A percentile compares a stretch with the other conserved stretches of the same genome.
Conservation (phyloP, 345 rosid genomes). For the Salix viminalis region DNA sequence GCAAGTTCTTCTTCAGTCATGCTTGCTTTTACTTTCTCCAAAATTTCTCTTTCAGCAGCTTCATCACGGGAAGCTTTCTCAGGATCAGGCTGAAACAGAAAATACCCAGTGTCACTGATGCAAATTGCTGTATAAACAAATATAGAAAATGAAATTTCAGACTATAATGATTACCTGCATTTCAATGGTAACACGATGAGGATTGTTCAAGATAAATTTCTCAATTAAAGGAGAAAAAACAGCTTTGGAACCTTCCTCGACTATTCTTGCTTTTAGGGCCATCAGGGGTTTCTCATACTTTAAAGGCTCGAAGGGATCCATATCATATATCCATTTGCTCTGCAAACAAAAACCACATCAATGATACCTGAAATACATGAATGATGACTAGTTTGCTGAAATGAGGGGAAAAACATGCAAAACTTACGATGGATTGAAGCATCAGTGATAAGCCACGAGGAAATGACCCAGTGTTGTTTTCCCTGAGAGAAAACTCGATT, state of each 20-base stretch:
- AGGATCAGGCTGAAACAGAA: constrained; percentile 71
- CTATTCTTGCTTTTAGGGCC: constrained; percentile 74
- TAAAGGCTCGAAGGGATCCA: constrained; percentile 94
- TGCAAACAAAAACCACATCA: constrained; percentile 27
- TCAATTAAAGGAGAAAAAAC: constrained; percentile 91
- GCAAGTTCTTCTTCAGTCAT: constrained; percentile 95
- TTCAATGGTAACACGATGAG: constrained; percentile 83
- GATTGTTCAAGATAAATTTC: constrained; percentile 73
- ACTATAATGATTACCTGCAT: constrained; percentile 63
- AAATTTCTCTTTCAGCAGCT: constrained; percentile 65
- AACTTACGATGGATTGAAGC: constrained; percentile 80
- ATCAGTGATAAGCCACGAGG: constrained; percentile 97
- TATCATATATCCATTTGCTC: constrained; percentile 98
- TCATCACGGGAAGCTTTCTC: constrained; percentile 83
- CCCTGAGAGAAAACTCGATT: constrained; percentile 92
- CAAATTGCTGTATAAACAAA: constrained; percentile 2
- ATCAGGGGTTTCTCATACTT: constrained; percentile 81
- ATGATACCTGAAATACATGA: constrained; percentile 8
- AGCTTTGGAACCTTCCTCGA: constrained; percentile 84
- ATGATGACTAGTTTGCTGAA: not conserved
- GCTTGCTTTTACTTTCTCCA: constrained; percentile 64
- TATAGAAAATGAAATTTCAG: constrained; percentile 7
- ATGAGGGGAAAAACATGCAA: not conserved
- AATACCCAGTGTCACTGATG: constrained; percentile 14
- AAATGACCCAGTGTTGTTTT: constrained; percentile 94